Evolutionary conservation across 2,329 filamentous ascomycete genomes (phyloP), one percentile per base, ranked within the genome.

Genomic region (Pseudopyrenochaeta lycopersici): DNA sequence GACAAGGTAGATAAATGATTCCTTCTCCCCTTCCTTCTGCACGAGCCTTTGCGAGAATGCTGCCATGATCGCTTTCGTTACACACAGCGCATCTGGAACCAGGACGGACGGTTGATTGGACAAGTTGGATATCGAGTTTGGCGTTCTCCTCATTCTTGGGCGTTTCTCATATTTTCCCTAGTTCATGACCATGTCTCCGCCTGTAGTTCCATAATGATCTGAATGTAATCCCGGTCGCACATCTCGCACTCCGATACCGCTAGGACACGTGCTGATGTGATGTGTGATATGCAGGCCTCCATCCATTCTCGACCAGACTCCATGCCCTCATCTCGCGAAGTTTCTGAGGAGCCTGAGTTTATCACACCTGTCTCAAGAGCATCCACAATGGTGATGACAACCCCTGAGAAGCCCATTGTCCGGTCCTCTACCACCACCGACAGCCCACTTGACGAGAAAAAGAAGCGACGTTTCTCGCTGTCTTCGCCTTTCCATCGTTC

Each of bases 1-100:
- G 91, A 95, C 77, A 96, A 96, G 91, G 90, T 93, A 90, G 92
- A 91, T 88, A 80, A 82, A 84, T 87, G 80, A 89, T 81, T 85
- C 84, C 77, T 70, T 74, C 20, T 54, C 39, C 62, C 46, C 53
- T 58, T 52, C 43, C 53, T 58, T 56, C 46, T 46, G 47, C 35
- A 45, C 49, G 48, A 41, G 39, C 60, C 46, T 48, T 52, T 14
- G 29, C 23, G 51, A 62, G 39, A 51, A 49, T 50, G 47, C 36
- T 51, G 39, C 48, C 17, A 68, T 50, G 46, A 52, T 36, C 48
- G 43, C 47, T 53, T 46, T 32, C 29, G 40, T 42, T 38, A 14
- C 29, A 42, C 20, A 32, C 40, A 40, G 42, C 4, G 21, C 38
- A 49, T 42, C 40, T 55, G 56, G 53, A 9, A 55, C 40, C 52